Evolutionary conservation across 352 stramenopile genomes (phyloP).

Genomic region (Albugo candida): DNA sequence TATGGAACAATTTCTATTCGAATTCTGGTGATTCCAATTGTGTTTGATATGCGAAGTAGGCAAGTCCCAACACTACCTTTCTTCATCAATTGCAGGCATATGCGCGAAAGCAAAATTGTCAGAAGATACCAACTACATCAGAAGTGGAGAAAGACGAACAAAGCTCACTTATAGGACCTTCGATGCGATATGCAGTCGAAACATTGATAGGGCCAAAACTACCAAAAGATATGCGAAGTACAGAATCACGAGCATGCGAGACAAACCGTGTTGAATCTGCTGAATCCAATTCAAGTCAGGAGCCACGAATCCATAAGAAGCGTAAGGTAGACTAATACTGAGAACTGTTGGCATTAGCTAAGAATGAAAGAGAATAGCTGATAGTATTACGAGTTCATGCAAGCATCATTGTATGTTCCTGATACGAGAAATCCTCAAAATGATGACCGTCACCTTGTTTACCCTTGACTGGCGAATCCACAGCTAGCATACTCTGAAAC

Average conservation of each 20-base stretch:
- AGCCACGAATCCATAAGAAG: too few relatives aligned
- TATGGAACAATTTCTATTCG: too few relatives aligned
- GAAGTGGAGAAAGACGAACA: background rate
- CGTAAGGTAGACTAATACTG: too few relatives aligned
- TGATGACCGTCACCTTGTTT: slow-evolving; percentile 62
- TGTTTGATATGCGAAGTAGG: slow-evolving; percentile 3
- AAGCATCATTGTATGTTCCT: slow-evolving; percentile 14
- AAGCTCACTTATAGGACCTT: background rate
- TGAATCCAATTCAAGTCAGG: too few relatives aligned
- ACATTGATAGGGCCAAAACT: slow-evolving; percentile 38
- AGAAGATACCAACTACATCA: background rate
- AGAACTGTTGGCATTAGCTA: too few relatives aligned
- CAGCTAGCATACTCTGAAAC: slow-evolving; percentile 48
- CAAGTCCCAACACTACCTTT: slow-evolving; percentile 59
- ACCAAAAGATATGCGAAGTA: slow-evolving; percentile 15
- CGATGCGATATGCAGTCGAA: background rate
- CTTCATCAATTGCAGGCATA: slow-evolving; percentile 37
- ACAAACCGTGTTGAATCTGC: too few relatives aligned
- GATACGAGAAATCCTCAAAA: slow-evolving; percentile 82
- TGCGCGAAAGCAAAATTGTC: slow-evolving; percentile 18
- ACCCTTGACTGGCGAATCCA: slow-evolving; percentile 76
- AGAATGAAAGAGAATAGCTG: too few relatives aligned
- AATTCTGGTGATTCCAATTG: too few relatives aligned
- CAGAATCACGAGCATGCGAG: too few relatives aligned
- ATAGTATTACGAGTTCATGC: too few relatives aligned